Percentiles rank a stretch among this genome's conserved stretches.
Conservation (phyloP, 2,329 filamentous ascomycete genomes). For the Fusarium clavum region DNA sequence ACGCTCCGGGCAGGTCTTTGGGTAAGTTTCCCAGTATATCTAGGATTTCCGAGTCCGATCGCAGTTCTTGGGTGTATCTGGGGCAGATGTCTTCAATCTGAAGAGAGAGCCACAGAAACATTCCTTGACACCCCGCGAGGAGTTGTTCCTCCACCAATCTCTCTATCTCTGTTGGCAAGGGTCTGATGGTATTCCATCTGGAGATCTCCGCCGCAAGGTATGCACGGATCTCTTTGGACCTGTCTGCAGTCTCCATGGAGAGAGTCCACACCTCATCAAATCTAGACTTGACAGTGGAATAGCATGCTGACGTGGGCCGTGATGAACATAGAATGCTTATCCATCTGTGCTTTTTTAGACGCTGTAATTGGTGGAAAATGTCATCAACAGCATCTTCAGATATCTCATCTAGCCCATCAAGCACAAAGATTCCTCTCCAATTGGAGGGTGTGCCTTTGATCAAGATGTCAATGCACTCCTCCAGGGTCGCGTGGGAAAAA, state of each 20-base stretch:
- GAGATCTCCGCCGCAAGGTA: neutral
- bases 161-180: neutral
- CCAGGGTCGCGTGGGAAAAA: rapidly evolving
- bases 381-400: neutral
- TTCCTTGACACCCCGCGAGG: rapidly evolving
- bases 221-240: neutral
- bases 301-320: neutral
- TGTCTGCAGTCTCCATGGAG: neutral
- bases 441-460: rapidly evolving
- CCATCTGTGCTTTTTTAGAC: too few relatives aligned
- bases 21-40: rapidly evolving
- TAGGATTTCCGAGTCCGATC: rapidly evolving
- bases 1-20: neutral
- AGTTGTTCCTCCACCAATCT: neutral
- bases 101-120: neutral
- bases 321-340: neutral
- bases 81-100: neutral
- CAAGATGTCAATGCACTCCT: neutral
- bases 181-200: neutral
- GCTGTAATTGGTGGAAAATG: too few relatives aligned
- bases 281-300: rapidly evolving
- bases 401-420: neutral
- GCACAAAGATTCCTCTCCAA: neutral
- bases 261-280: rapidly evolving
- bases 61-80: neutral